Evolutionary conservation across 441 rosid species (phyloP), one percentile per base, ranked within the genome.

Genomic region (California macrophylla): DNA sequence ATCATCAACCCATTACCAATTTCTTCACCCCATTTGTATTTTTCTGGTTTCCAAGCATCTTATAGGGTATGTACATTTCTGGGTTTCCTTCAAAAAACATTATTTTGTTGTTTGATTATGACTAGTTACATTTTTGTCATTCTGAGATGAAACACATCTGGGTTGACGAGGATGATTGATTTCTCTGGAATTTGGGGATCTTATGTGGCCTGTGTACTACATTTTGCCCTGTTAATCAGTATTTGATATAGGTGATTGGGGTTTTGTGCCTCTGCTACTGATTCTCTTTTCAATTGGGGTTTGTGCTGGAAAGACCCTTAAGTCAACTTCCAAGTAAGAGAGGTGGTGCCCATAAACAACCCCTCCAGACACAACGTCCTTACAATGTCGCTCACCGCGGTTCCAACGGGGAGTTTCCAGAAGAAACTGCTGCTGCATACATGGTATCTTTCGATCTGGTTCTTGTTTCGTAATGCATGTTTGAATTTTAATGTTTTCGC

Each of bases 371-470:
- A 2, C 67, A 20, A 13, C 74, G 71, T n/a, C 56, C 74, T 1
- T 75, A 70, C 52, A 75, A 75, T 24, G 23, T 75, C 2, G 74
- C 74, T 9, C 78, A 75, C 28, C 70, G 78, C 5, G 78, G 78
- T 3, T 45, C 74, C 1, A 70, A 70, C 13, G 78, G 78, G n/a
- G 74, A 70, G 74, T 29, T 70, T 45, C 78, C 74, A 21, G 74
- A 75, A 66, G 78, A 70, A 66, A 75, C 78, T 1, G 74, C 78
- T 25, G 9, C 74, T 26, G 73, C 70, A 15, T 74, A 74, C 70
- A 36, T 69, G 73, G 76, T 74, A 29, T 36, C 26, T 4, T 6
- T 47, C 32, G 5, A 1, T 21, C 23, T 56, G 7, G 26, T 18
- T 8, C 10, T 1, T 20, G 52, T 45, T 45, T 45, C 16, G 3